Evolutionary conservation across 2,329 filamentous ascomycete species (phyloP), one percentile per base, ranked within the genome.

Genomic region (Diaporthe aspalathi): DNA sequence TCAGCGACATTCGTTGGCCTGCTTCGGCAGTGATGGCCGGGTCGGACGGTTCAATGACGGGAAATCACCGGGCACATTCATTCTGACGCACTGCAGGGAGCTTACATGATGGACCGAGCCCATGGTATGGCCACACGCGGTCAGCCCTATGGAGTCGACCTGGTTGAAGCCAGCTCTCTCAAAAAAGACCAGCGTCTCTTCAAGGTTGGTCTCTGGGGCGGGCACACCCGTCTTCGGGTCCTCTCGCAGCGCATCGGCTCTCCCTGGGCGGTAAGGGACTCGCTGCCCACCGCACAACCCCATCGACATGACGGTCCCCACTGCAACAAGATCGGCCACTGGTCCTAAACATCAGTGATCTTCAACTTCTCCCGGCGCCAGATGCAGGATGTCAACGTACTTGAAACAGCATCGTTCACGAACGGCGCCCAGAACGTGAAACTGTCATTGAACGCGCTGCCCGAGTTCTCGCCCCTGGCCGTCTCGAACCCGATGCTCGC

Each of bases 401-500:
- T 79, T 29, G 77, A 70, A 11, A 78, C 73, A 17, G 75, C 77
- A 53, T 78, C 77, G 38, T 77, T 77, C 20, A 78, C 77, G 35
- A 77, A 79, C 9, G 77, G 77, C 5, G 53, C 47, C 67, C 67
- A 77, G 62, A 78, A 77, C 20, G 73, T 76, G 43, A 77, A 77
- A 63, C 76, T 79, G 54, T 78, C 75, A 22, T 79, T 77, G 40
- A 79, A 79, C 6, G 77, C 77, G 22, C 70, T 71, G 14, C 78
- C 77, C 52, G 72, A 74, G 57, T 79, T 79, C 70, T 78, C 77
- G 5, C 66, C 75, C 24, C 77, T 74, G 20, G 17, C 67, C 2
- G 76, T 77, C 76, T 79, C 77, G 67, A 78, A 79, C 11, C 76
- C 75, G 49, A 78, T 78, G 56, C 76, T 77, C 2, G 77, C 77